Evolutionary conservation across 1,284 basidiomycete species (phyloP), one percentile per base, ranked within the genome.

Genomic region (Spongiforma sp.): DNA sequence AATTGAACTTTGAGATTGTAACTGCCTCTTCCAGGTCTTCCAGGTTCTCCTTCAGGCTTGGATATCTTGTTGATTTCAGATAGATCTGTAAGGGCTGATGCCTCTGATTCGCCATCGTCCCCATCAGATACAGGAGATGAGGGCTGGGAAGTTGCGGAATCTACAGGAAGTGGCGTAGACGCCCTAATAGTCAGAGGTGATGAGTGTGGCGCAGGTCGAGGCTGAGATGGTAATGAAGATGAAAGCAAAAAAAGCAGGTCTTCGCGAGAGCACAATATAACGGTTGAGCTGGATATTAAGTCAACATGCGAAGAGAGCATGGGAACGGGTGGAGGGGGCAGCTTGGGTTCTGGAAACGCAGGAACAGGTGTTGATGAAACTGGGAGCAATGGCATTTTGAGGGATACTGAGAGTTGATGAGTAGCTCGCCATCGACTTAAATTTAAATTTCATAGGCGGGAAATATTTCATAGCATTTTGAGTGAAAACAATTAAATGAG

Each of bases 1-100:
- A 66, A 14, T 36, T 60, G 39, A 2, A 30, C 33, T 24, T 64
- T 46, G 24, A 69, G 32, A n/a, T 66, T 68, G 21, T 65, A 69
- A 19, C 64, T 60, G 19, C 64, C 62, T 12, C 64, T 62, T 8
- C 67, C 57, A 19, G 64, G 60, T 5, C 60, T 53, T 12, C 61
- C 36, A 1, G 59, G 26, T 37, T 68, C 62, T 11, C 61, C 57
- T 19, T 58, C n/a, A 6, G 61, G 62, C 33, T 69, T 68, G 2
- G 55, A 46, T 54, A 66, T 19, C 30, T 50, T 50, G 30, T 50
- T 50, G 17, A 28, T 15, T 48, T 15, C 46, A 48, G 28, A 48
- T 48, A 24, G 24, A 48, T 48, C 46, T 64, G n/a, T 68, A 41
- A 63, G 14, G 24, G 60, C 3, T 63, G 59, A 21, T 17, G 3